Evolutionary conservation across 2,329 filamentous ascomycete species (phyloP).

Genomic region (Neurospora sp.): DNA sequence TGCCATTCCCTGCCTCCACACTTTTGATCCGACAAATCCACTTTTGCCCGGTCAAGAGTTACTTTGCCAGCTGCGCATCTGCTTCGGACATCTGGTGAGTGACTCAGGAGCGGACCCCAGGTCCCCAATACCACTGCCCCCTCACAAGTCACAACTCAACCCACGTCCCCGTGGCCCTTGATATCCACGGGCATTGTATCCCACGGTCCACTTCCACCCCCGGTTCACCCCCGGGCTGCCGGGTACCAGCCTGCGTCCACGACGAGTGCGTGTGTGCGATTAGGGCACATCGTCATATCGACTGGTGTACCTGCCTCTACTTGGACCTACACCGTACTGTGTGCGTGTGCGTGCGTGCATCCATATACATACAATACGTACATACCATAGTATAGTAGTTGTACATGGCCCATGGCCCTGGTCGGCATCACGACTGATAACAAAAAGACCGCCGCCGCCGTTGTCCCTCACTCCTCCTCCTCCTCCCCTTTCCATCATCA

Average conservation of each 20-base stretch:
- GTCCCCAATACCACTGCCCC: slow-evolving; percentile 1
- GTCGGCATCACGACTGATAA: neutral
- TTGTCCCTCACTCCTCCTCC: neutral
- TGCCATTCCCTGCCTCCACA: slow-evolving; percentile 28
- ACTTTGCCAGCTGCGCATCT: slow-evolving; percentile 15
- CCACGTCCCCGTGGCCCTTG: slow-evolving; percentile 9
- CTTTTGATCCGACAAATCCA: slow-evolving; percentile 23
- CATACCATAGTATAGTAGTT: neutral
- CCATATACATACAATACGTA: neutral
- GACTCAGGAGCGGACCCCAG: slow-evolving; percentile 10
- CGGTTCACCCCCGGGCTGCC: slow-evolving; percentile 18
- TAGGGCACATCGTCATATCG: neutral
- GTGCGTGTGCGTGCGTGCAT: neutral
- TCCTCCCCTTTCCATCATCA: slow-evolving; percentile 2
- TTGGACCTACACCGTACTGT: neutral
- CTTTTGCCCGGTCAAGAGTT: slow-evolving; percentile 16
- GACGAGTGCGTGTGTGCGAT: neutral
- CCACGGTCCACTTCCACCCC: slow-evolving; percentile 11
- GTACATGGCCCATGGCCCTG: neutral
- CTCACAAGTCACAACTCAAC: slow-evolving; percentile 15
- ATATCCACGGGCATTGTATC: neutral
- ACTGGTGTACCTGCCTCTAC: slow-evolving; percentile 16
- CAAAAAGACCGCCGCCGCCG: neutral
- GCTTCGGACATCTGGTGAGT: slow-evolving; percentile 20
- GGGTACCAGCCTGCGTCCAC: neutral